Evolutionary conservation across 2,329 filamentous ascomycete genomes (phyloP), one percentile per base, ranked within the genome.

Genomic region (Aspergillus sp.): DNA sequence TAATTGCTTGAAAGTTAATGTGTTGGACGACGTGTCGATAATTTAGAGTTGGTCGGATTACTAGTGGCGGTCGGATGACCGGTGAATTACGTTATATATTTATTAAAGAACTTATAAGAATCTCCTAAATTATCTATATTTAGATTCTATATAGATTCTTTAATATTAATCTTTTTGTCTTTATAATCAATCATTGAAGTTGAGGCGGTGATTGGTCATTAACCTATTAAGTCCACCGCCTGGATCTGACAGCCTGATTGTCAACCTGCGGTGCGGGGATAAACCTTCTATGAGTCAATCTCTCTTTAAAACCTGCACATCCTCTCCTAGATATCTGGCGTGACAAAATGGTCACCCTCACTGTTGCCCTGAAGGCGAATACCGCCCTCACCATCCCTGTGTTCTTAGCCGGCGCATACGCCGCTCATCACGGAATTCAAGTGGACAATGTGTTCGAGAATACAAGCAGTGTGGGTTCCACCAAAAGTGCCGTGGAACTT

Each of bases 1-100:
- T 55, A 41, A 40, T 43, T 54, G 44, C 23, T 51, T 54, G 56
- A 52, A 52, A 61, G n/a, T 37, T 49, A 3, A 12, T 7, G n/a
- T 8, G 14, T 47, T 27, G 2, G 19, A 19, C 19, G 19, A 19
- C 19, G 19, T 3, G 19, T 19, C 19, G 19, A 19, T 3, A 19
- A 19, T 19, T 19, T 19, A 15, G 33, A 37, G 33, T 37, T 37
- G 33, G 33, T 37, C 33, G 3, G 33, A 37, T 37, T 37, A 37
- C 33, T 37, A 37, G 33, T 37, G 33, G 33, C 33, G 33, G 33
- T 37, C 33, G 33, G 33, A 37, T 37, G 33, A 37, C 33, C 15
- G 33, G 33, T 37, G 33, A 37, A 37, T 11, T 37, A 37, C 33
- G 31, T 33, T 19, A 39, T n/a, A 39, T 39, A n/a, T 2, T n/a